Base-by-base conservation (phyloP, 441 rosid species). In the Populus trichocarpa region DNA sequence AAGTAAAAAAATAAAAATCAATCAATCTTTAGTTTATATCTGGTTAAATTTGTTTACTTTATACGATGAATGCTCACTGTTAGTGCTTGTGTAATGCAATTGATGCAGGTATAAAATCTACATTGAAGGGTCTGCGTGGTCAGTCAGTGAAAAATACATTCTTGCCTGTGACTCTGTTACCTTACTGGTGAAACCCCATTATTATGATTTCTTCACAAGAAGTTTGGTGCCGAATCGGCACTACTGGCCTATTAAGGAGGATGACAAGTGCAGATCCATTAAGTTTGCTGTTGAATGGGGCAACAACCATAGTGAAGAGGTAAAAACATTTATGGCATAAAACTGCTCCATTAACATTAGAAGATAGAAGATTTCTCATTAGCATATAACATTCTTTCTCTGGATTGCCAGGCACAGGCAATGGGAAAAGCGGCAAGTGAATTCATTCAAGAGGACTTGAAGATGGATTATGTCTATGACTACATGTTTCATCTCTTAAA, bases 211-310 rank as follows among this genome's bases (percentile, higher is more conserved):
- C 86, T 94, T 89, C 86, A 83, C 94, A 0, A 86, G 99, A 79
- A 87, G 97, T n/a, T 79, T 96, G 86, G 71, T 86, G 57, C 99
- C 98, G 1, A 38, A 85, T 80, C 85, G 79, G 7, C 99, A 96
- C 69, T 96, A 89, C 65, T 96, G 99, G 99, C 98, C 98, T 25
- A 77, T 96, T 38, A 89, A 83, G 66, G 87, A 84, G 38, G 71
- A 86, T 23, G 90, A 83, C 36, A 96, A 91, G 85, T 96, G 99
- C 85, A 82, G 85, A 61, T 89, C 95, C 11, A 87, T 96, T n/a
- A 90, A 96, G 82, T 88, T 87, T 72, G 97, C 98, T 0, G 99
- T 94, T 25, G 89, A 90, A 3, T 96, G 98, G 99, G 99, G 97
- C 26, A 94, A 96, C 82, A 73, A 71, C 75, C 90, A 91, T 84